Conservation (phyloP, 179 eudicot species). For the Actinidia arguta region DNA sequence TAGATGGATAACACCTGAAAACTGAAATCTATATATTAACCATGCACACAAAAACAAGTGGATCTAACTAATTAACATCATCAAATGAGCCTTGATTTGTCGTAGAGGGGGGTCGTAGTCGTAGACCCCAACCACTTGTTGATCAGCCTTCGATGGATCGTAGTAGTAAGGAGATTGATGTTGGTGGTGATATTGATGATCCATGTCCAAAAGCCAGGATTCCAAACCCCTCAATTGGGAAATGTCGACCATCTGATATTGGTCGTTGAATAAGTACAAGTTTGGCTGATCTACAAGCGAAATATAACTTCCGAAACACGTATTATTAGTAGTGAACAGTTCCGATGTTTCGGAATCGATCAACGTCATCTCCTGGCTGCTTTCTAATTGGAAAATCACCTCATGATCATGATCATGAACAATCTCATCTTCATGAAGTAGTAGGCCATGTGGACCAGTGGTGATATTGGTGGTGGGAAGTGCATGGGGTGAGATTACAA, state of each 20-base stretch:
- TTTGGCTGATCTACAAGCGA: no score
- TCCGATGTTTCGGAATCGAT: conserved; percentile 8
- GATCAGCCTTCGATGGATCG: conserved; percentile 12
- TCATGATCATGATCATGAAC: not conserved
- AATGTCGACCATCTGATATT: no score
- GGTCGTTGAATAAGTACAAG: no score
- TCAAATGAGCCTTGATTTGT: no score
- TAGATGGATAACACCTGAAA: no score
- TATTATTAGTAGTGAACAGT: not conserved
- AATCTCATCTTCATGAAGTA: not conserved
- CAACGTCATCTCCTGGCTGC: conserved; percentile 15
- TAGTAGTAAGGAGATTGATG: not conserved
- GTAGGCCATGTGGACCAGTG: not conserved
- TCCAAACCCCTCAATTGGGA: conserved; percentile 26
- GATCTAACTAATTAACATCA: no score
- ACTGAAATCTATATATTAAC: no score
- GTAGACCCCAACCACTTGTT: conserved; percentile 26
- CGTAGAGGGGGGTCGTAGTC: no score
- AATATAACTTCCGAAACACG: no score
- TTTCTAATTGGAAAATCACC: conserved; percentile 8
- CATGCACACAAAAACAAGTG: no score
- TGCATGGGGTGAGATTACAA: not conserved
- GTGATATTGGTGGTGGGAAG: not conserved
- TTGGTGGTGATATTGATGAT: not conserved
- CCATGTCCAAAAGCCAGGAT: conserved; percentile 37